These are phyloP conservation scores for Verticillium isaacii DNA, from an alignment of 2,329 filamentous ascomycete genomes.

Conservation along the genomic window DNA sequence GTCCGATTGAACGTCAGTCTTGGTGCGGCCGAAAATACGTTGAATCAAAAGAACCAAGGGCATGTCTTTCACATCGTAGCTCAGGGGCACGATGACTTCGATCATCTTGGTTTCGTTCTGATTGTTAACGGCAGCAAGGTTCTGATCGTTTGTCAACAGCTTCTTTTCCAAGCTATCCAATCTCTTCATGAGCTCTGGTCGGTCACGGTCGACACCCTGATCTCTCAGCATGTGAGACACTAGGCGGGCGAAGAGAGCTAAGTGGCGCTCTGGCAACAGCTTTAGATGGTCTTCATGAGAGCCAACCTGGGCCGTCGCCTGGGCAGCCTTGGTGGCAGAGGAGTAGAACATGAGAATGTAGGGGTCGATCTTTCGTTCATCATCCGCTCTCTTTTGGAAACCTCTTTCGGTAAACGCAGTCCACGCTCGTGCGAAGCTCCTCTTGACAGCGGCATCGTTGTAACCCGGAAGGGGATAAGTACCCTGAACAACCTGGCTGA, in stretches of 20 bases:
- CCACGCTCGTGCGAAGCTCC: constrained; percentile 91
- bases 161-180: constrained; percentile 86
- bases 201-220: constrained; percentile 79
- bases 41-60: constrained; percentile 83
- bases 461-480: constrained; percentile 83
- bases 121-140: constrained; percentile 63
- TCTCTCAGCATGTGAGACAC: constrained; percentile 75
- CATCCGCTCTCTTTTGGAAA: constrained; percentile 88
- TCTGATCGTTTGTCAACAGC: constrained; percentile 88
- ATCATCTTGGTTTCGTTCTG: constrained; percentile 61
- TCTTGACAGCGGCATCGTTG: constrained; percentile 84
- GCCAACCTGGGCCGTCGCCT: constrained; percentile 70
- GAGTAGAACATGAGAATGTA: constrained; percentile 95
- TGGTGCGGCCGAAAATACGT: constrained; percentile 76
- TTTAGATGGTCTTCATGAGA: constrained; percentile 87
- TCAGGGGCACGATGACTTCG: constrained; percentile 78
- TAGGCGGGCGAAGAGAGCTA: constrained; percentile 88
- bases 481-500: constrained; percentile 76
- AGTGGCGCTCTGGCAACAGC: constrained; percentile 85
- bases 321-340: constrained; percentile 78
- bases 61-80: constrained; percentile 96
- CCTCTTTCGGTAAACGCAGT: constrained; percentile 85
- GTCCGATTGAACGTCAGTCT: constrained; percentile 78
- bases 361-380: constrained; percentile 88
- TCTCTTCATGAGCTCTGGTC: constrained; percentile 76